These are phyloP conservation scores for Stentor roeselii DNA, from an alignment of 73 alveolate species.

Conservation along the genomic window DNA sequence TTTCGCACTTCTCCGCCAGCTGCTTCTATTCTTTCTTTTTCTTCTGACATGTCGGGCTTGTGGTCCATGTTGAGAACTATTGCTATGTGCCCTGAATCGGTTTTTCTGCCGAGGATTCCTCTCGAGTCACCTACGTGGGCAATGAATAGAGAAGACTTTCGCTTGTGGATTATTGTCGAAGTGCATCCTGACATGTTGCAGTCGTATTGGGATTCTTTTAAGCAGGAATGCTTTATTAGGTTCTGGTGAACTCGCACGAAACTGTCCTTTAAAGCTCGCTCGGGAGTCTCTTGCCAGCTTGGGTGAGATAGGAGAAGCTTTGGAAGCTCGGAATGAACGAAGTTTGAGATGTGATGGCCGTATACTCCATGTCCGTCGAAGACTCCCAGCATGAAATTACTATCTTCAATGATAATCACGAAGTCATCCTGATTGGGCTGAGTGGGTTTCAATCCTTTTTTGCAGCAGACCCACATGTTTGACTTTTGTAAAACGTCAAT, in stretches of 20 bases:
- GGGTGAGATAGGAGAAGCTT: slow-evolving; percentile 26
- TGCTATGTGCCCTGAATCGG: slow-evolving; percentile 22
- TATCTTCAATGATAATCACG: slow-evolving; percentile 42
- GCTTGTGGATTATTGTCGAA: slow-evolving; percentile 24
- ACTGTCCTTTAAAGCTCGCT: slow-evolving; percentile 15
- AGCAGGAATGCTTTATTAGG: neutral
- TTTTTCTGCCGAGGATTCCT: slow-evolving; percentile 5
- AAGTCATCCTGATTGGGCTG: slow-evolving; percentile 56
- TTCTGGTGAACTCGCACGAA: neutral
- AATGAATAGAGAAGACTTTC: neutral
- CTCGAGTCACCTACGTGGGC: slow-evolving; percentile 42
- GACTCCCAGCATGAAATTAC: slow-evolving; percentile 51
- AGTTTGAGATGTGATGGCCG: slow-evolving; percentile 68
- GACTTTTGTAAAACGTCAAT: neutral
- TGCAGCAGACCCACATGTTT: slow-evolving; percentile 18
- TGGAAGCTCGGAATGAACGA: slow-evolving; percentile 51
- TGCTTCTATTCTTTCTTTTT: slow-evolving; percentile 74
- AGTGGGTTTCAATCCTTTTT: slow-evolving; percentile 20
- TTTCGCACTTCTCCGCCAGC: slow-evolving; percentile 79
- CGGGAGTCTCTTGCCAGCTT: slow-evolving; percentile 19
- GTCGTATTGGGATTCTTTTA: slow-evolving; percentile 2
- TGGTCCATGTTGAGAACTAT: slow-evolving; percentile 80
- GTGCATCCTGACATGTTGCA: slow-evolving; percentile 32
- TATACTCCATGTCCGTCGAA: slow-evolving; percentile 79
- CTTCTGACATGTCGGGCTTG: slow-evolving; percentile 83